Base-by-base conservation (phyloP, 306 rosid species). In the Heteromeles arbutifolia region DNA sequence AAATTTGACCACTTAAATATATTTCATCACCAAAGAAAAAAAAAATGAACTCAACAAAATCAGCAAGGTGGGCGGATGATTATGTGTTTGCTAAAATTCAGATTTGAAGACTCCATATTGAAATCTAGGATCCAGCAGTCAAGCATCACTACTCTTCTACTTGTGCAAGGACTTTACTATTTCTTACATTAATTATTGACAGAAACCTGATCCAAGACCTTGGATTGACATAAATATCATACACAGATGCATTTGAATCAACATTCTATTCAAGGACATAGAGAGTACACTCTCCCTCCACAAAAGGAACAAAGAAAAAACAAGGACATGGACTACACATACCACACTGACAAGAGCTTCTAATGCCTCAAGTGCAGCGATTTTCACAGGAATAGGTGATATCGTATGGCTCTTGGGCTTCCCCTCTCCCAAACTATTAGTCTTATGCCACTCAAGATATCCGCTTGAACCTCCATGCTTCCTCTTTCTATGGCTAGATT, bases 361-460 rank as follows among this genome's bases (percentile, higher is more conserved):
- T 53, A 95, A 84, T 43, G 97, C 85, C 82, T 90, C 91, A 26
- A 95, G 90, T 69, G 96, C 97, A 45, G 98, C 98, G 79, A 92
- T 86, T 88, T 86, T 84, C 83, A 92, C 72, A 56, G 88, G 77
- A 68, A 90, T 76, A 73, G 91, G 89, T 69, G 85, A 74, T 22
- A 50, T 48, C 8, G 62, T 17, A 59, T 14, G 32, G 74, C 66
- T 83, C 75, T 89, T 83, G 56, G 73, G 67, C 66, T 74, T 75
- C 74, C 75, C 85, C 41, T 64, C 80, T 24, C 78, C 84, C 67
- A 79, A 80, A 80, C 65, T 80, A 74, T 81, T 78, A 52, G 82
- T 61, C 44, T 80, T 83, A 26, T 32, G 81, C 82, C 76, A 68
- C 79, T 85, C 82, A 65, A 84, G 83, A 73, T 87, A 82, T 79